Evolutionary conservation across 768 basidiomycete species (phyloP), one percentile per base, ranked within the genome.

Genomic region (Rhizopogon salebrosus): DNA sequence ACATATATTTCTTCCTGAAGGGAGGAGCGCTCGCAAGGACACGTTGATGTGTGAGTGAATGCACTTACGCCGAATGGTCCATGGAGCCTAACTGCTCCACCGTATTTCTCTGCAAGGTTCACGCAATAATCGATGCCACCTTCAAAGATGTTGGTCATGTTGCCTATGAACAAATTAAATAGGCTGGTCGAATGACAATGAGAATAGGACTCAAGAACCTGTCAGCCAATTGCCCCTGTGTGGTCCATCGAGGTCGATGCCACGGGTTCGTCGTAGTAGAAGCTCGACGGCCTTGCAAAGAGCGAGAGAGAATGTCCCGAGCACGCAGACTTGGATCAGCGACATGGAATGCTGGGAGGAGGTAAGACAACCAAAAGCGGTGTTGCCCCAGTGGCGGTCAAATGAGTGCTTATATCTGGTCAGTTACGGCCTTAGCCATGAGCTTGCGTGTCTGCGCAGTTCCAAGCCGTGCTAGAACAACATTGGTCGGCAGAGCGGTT

Each of bases 41-140:
- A 48, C 27, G 16, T 39, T 43, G 42, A 43, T 54, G 4, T 9
- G n/a, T 13, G 18, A 6, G 16, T 38, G 41, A 38, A 31, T 20
- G 18, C 13, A 54, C 70, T 52, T 57, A 78, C 77, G 41, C 78
- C 78, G 42, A 76, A 75, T 51, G 78, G 72, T 4, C 76, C 77
- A 38, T 73, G 57, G 4, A 79, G 66, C 60, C 71, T 78, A 23
- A 72, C 75, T 51, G 79, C 67, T 1, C 72, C 72, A 2, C 75
- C 75, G 54, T 72, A 81, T 1, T 53, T 52, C 1, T 61, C 37
- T 11, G 45, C 49, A 3, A 67, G 41, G 16, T 42, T 26, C 16
- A 59, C 53, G 53, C 76, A 71, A 52, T 69, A 77, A 2, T 62
- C 62, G 71, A 71, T 73, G 2, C 63, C 67, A 43, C 71, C 58